These are phyloP conservation scores for Theileria annulata DNA, from an alignment of 169 alveolate species.

Conservation along the genomic window DNA sequence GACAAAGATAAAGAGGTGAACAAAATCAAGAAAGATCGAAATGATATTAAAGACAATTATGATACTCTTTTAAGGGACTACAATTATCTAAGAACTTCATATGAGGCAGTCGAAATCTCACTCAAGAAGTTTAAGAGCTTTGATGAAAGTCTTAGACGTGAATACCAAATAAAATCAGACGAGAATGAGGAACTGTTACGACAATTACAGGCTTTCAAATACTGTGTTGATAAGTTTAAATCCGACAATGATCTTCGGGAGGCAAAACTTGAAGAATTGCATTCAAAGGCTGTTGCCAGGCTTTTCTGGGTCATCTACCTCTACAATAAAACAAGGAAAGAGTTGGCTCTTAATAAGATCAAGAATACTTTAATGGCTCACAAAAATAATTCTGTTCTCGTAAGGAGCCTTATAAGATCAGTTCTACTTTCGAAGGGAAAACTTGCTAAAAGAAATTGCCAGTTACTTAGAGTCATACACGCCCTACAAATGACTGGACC, in stretches of 20 bases:
- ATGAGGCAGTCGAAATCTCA: constrained; percentile 13
- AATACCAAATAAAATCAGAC: not conserved
- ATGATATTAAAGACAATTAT: not conserved
- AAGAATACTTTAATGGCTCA: constrained; percentile 2
- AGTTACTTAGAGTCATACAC: constrained; percentile 18
- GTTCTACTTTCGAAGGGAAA: constrained; percentile 51
- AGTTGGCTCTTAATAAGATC: constrained; percentile 16
- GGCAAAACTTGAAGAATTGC: constrained; percentile 3
- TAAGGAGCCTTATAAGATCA: constrained; percentile 21
- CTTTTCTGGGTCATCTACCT: not conserved
- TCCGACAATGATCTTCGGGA: not conserved
- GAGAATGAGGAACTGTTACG: constrained; percentile 3
- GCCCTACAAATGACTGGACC: constrained; percentile 35
- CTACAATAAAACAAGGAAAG: constrained; percentile 8
- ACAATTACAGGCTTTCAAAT: not conserved
- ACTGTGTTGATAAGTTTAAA: constrained; percentile 5
- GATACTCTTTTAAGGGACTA: not conserved
- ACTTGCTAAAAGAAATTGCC: constrained; percentile 50
- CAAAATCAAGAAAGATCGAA: not conserved
- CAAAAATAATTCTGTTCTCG: not conserved
- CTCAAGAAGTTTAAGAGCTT: not conserved
- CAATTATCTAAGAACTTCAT: not conserved
- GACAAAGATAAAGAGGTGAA: constrained; percentile 31
- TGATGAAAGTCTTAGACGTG: not conserved
- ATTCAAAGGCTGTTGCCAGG: constrained; percentile 3